Percentiles rank a stretch among this genome's conserved stretches.
Evolutionary conservation across 805 yeast species (phyloP).

Genomic region (Cyberlindnera japonica): DNA sequence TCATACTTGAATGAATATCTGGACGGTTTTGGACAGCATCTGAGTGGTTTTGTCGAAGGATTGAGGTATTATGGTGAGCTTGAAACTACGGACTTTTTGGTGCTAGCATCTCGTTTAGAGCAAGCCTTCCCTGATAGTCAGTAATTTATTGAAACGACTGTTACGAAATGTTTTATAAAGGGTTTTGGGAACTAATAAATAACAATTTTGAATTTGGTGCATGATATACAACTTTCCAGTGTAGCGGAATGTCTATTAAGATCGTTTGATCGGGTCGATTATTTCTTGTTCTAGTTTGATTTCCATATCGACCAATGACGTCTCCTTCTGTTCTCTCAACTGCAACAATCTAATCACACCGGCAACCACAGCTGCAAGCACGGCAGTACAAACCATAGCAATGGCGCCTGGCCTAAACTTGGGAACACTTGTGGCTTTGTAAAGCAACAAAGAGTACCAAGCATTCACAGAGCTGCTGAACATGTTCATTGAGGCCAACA

Average conservation of each 20-base stretch:
- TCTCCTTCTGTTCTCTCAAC: constrained; percentile 30
- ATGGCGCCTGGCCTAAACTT: constrained; percentile 48
- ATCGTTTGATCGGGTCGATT: not conserved
- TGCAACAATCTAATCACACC: constrained; percentile 41
- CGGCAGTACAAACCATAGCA: constrained; percentile 53
- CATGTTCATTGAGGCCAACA: constrained; percentile 64
- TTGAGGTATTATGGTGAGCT: constrained; percentile 45
- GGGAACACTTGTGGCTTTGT: constrained; percentile 49
- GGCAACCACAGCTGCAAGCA: constrained; percentile 40
- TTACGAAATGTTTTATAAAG: too few relatives aligned
- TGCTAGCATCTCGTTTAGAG: constrained; percentile 42
- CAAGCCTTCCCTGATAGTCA: constrained; percentile 22
- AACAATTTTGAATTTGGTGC: too few relatives aligned
- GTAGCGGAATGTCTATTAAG: too few relatives aligned
- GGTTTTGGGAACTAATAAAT: too few relatives aligned
- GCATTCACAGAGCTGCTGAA: constrained; percentile 60
- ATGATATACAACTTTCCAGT: too few relatives aligned
- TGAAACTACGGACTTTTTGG: constrained; percentile 44
- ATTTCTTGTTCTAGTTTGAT: not conserved
- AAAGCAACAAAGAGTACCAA: constrained; percentile 59
- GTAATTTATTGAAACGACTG: not conserved
- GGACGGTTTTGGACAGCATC: constrained; percentile 41
- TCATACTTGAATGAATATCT: constrained; percentile 40
- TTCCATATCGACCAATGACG: not conserved
- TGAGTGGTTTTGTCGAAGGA: constrained; percentile 44